These are phyloP conservation scores for Linderniella brevidens DNA, from an alignment of 257 asterid genomes.

Conservation along the genomic window DNA sequence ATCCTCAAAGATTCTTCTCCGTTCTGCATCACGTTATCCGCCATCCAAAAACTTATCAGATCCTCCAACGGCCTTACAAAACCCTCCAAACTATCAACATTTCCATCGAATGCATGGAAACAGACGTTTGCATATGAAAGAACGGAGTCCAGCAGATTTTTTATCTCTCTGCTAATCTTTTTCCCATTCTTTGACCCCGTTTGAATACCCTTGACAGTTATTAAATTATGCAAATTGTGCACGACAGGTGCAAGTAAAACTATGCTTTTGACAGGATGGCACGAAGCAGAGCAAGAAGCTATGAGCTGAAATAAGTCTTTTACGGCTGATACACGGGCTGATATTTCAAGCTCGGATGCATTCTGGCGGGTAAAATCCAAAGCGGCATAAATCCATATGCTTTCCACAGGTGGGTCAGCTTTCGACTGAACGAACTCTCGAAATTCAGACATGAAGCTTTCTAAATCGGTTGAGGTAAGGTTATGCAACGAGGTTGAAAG, in stretches of 20 bases:
- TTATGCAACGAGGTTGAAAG: slow-evolving; percentile 16
- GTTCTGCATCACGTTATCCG: slow-evolving; percentile 13
- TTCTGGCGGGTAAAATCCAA: slow-evolving; percentile 14
- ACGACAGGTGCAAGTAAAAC: slow-evolving; percentile 41
- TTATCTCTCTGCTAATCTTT: slow-evolving; percentile 28
- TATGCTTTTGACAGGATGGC: slow-evolving; percentile 28
- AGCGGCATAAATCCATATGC: slow-evolving; percentile 50
- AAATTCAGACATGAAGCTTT: slow-evolving; percentile 20
- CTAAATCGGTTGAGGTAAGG: slow-evolving; percentile 11
- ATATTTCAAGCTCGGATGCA: slow-evolving; percentile 17
- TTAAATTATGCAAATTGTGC: slow-evolving; percentile 21
- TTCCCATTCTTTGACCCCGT: slow-evolving; percentile 33
- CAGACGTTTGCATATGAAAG: slow-evolving; percentile 35
- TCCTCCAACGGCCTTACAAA: slow-evolving; percentile 28
- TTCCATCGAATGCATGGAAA: slow-evolving; percentile 21
- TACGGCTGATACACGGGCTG: slow-evolving; percentile 16
- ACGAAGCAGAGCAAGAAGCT: slow-evolving; percentile 34
- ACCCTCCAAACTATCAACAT: slow-evolving; percentile 16
- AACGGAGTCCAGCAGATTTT: slow-evolving; percentile 31
- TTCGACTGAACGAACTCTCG: slow-evolving; percentile 26
- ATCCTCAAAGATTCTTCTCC: slow-evolving; percentile 13
- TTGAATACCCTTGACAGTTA: slow-evolving; percentile 17
- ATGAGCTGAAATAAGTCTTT: slow-evolving; percentile 40
- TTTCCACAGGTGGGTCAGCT: slow-evolving; percentile 46
- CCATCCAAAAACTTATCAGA: slow-evolving; percentile 38